Conservation (phyloP, 768 basidiomycete species). For the Collybiopsis luxurians region DNA sequence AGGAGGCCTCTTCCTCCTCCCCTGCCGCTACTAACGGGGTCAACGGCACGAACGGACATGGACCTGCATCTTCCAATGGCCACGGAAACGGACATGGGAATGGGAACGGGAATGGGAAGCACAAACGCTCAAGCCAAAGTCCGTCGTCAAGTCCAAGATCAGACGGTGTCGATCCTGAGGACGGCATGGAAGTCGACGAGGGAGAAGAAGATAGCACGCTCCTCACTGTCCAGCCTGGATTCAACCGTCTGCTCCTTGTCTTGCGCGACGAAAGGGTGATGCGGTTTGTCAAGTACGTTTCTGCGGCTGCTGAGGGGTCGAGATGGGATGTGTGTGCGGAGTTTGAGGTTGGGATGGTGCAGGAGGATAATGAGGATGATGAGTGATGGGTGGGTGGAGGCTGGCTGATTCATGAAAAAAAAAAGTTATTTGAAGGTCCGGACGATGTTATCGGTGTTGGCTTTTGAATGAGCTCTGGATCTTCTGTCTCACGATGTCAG, state of each 20-base stretch:
- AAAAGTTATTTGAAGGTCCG: too few relatives aligned
- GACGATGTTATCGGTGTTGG: too few relatives aligned
- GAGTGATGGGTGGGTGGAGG: conserved; percentile 20
- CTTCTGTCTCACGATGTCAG: too few relatives aligned
- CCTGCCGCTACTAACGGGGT: conserved; percentile 7
- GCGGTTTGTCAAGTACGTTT: conserved; percentile 94
- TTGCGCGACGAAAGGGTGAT: conserved; percentile 91
- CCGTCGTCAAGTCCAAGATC: conserved; percentile 5
- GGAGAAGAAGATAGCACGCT: conserved; percentile 79
- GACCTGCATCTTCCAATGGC: background rate
- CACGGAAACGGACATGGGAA: conserved; percentile 7
- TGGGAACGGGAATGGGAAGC: conserved; percentile 14
- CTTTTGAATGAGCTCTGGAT: too few relatives aligned
- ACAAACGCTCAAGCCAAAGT: conserved; percentile 8
- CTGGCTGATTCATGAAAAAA: too few relatives aligned
- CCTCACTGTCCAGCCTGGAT: conserved; percentile 83
- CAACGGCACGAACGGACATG: conserved; percentile 15
- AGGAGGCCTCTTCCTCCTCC: background rate
- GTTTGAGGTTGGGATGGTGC: conserved; percentile 84
- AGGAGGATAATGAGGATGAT: conserved; percentile 54
- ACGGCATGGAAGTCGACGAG: conserved; percentile 37
- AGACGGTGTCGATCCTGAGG: conserved; percentile 17
- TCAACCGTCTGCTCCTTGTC: conserved; percentile 86
- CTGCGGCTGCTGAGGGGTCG: conserved; percentile 83
- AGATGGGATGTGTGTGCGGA: conserved; percentile 94